A percentile compares a stretch with the other conserved stretches of the same genome.
Evolutionary conservation across 1,139 yeast species (phyloP).

Genomic region (Tardiomyces digboiensis): DNA sequence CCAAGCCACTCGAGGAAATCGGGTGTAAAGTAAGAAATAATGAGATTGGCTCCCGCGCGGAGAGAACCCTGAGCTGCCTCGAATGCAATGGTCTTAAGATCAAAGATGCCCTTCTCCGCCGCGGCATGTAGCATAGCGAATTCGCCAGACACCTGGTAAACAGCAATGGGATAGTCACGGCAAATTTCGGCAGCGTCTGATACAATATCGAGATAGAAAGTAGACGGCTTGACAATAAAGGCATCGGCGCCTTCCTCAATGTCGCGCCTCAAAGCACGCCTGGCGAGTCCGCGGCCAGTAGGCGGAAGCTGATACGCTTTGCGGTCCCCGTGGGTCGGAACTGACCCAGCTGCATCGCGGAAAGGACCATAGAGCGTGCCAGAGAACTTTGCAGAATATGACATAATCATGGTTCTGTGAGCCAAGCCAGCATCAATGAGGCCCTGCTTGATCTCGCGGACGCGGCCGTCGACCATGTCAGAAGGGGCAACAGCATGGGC

Average conservation of each 20-base stretch:
- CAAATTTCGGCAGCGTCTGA: conserved; percentile 81
- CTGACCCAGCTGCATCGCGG: conserved; percentile 93
- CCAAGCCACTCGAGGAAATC: conserved; percentile 91
- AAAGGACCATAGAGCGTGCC: conserved; percentile 95
- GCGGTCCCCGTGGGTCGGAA: conserved; percentile 88
- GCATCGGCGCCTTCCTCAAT: conserved; percentile 94
- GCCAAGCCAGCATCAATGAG: conserved; percentile 78
- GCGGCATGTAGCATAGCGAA: conserved; percentile 98
- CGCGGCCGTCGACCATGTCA: conserved; percentile 97
- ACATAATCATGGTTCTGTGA: conserved; percentile 81
- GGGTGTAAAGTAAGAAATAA: conserved; percentile 92
- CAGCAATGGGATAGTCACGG: conserved; percentile 79
- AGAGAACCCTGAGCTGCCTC: conserved; percentile 88
- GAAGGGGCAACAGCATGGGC: conserved; percentile 96
- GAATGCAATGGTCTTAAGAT: conserved; percentile 80
- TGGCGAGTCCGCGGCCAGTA: conserved; percentile 88
- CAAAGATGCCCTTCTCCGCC: conserved; percentile 91
- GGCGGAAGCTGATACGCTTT: conserved; percentile 90
- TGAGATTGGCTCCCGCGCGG: conserved; percentile 92
- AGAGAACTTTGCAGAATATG: conserved; percentile 89
- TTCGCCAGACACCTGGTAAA: conserved; percentile 97
- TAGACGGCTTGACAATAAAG: conserved; percentile 92
- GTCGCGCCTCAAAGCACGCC: conserved; percentile 83
- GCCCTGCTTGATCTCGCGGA: conserved; percentile 79
- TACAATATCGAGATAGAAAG: conserved; percentile 86